Evolutionary conservation across 164 flowering plant species (phyloP).

Genomic region (Litsea cubeba): DNA sequence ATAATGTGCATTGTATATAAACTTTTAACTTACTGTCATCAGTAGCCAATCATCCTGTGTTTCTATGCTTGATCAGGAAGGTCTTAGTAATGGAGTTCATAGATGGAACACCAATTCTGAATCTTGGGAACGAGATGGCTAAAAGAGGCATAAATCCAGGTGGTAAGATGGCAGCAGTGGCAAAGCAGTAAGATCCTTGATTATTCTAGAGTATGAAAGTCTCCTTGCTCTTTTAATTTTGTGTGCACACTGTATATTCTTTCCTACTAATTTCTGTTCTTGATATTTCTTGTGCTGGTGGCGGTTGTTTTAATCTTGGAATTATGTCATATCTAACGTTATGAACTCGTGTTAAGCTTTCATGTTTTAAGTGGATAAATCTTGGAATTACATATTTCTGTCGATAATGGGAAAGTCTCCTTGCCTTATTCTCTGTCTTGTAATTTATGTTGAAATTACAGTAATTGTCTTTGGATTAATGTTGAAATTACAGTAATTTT

Average conservation of each 20-base stretch:
- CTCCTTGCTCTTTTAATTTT: conserved; percentile 5
- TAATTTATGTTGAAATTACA: no score
- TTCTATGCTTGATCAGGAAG: conserved; percentile 45
- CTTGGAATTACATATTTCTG: no score
- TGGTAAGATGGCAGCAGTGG: conserved; percentile 73
- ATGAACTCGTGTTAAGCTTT: no score
- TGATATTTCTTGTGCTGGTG: no score
- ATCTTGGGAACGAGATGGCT: conserved; percentile 86
- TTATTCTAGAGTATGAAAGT: conserved; percentile 32
- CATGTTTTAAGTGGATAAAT: no score
- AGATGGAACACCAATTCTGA: conserved; percentile 84
- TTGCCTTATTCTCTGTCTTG: no score
- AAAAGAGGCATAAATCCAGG: conserved; percentile 80
- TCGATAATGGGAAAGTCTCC: no score
- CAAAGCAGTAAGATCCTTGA: conserved; percentile 84
- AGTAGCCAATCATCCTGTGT: conserved; percentile 4
- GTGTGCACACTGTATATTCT: background rate
- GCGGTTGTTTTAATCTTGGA: background rate
- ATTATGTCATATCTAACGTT: no score
- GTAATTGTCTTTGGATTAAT: no score
- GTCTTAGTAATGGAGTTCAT: conserved; percentile 90
- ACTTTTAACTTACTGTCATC: background rate
- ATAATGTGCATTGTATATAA: background rate
- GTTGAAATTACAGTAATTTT: no score
- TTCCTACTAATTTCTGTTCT: background rate